A percentile compares a stretch with the other conserved stretches of the same genome.
Conservation (phyloP, 1,139 yeast genomes). For the Zhuliangozyma parablackwelliae region DNA sequence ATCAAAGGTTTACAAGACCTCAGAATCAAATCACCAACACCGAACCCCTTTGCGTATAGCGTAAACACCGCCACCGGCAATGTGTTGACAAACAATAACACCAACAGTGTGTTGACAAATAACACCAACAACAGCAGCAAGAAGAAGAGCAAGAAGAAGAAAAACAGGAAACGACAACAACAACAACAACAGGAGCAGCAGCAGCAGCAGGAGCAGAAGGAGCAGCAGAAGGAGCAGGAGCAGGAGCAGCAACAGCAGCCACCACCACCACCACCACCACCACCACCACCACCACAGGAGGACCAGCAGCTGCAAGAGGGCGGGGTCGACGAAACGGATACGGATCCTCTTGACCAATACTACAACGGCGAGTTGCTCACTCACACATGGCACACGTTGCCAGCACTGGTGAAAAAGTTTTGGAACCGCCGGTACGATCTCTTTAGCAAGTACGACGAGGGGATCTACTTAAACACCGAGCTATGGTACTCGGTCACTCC, state of each 20-base stretch:
- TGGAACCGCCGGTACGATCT: constrained; percentile 58
- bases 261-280: neutral
- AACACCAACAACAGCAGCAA: too few relatives aligned
- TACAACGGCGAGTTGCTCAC: constrained; percentile 31
- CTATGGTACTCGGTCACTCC: constrained; percentile 94
- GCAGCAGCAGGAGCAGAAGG: too few relatives aligned
- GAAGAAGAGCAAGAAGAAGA: constrained; percentile 2
- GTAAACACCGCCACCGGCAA: too few relatives aligned
- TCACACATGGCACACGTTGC: constrained; percentile 39
- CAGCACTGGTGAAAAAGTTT: constrained; percentile 44
- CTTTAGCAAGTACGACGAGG: constrained; percentile 62
- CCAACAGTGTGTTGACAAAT: too few relatives aligned
- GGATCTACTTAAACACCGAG: constrained; percentile 68
- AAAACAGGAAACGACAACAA: neutral
- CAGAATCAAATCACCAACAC: too few relatives aligned
- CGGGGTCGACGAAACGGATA: constrained; percentile 6
- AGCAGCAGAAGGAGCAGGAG: too few relatives aligned
- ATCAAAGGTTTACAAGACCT: too few relatives aligned
- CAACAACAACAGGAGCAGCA: too few relatives aligned
- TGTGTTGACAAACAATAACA: too few relatives aligned
- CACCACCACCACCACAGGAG: too few relatives aligned
- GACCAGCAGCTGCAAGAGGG: neutral
- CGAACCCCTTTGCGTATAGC: too few relatives aligned
- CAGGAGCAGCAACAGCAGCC: too few relatives aligned
- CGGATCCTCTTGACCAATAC: constrained; percentile 12